phyloP scores from a whole-genome alignment of 192 early-diverging fungal genomes.

The Lunasporangiospora selenospora region DNA sequence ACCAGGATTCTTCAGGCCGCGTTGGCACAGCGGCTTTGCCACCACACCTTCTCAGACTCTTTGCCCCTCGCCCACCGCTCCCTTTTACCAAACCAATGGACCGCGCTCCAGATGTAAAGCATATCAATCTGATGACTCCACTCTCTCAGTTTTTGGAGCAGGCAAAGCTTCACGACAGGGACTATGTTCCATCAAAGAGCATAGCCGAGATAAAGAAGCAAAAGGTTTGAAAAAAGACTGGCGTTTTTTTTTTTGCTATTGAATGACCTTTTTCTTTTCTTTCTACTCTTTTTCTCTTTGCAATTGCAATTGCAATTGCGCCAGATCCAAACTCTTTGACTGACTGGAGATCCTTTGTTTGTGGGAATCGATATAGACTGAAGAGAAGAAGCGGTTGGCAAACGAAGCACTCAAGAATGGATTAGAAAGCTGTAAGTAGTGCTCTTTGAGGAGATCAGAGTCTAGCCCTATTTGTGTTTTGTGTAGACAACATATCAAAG shows the following conservation, averaged over 20 bases:
- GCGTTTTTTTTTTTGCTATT: neutral
- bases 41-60: constrained; percentile 77
- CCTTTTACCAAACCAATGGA: constrained; percentile 70
- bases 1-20: constrained; percentile 18
- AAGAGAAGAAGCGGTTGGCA: constrained; percentile 61
- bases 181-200: constrained; percentile 76
- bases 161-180: constrained; percentile 65
- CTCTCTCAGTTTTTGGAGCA: constrained; percentile 64
- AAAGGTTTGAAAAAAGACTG: constrained; percentile 55
- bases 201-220: constrained; percentile 71
- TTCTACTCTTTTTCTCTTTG: too few relatives aligned
- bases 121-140: constrained; percentile 59
- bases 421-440: constrained; percentile 56
- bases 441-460: too few relatives aligned
- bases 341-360: too few relatives aligned
- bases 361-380: too few relatives aligned
- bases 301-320: too few relatives aligned
- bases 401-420: constrained; percentile 63
- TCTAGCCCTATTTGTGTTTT: too few relatives aligned
- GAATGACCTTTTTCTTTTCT: neutral
- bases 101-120: constrained; percentile 62
- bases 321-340: too few relatives aligned
- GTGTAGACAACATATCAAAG: too few relatives aligned
- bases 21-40: constrained; percentile 55
- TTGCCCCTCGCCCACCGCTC: constrained; percentile 85